A percentile compares a stretch with the other conserved stretches of the same genome.
phyloP scores from a whole-genome alignment of 352 stramenopile species.

The Phytopythium chamaehyphon region DNA sequence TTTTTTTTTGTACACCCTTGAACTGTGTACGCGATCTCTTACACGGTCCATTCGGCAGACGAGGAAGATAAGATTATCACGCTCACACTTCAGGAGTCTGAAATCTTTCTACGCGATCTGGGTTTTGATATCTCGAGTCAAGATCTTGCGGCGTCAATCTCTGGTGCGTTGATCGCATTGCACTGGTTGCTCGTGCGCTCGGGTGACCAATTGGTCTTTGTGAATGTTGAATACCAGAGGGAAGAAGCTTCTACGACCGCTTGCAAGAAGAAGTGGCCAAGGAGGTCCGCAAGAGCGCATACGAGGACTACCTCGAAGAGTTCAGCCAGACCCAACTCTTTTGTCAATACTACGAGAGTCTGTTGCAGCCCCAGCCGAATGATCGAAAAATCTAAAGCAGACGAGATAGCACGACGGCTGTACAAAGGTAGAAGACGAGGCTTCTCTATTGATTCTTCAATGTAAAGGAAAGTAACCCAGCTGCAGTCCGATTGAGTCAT shows the following conservation, averaged over 20 bases:
- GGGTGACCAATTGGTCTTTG: conserved; percentile 1
- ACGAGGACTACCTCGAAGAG: conserved; percentile 70
- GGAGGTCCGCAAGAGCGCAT: conserved; percentile 64
- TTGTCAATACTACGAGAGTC: conserved; percentile 80
- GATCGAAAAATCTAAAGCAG: conserved; percentile 10
- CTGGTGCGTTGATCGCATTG: conserved; percentile 18
- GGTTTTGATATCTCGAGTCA: conserved; percentile 68
- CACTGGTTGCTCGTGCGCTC: background rate
- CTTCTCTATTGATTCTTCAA: conserved; percentile 4
- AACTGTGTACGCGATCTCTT: background rate
- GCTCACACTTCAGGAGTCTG: conserved; percentile 62
- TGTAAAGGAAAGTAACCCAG: background rate
- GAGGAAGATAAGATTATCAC: conserved; percentile 78
- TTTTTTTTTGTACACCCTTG: background rate
- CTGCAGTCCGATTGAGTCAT: background rate
- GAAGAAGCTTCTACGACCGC: conserved; percentile 64
- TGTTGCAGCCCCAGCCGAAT: conserved; percentile 38
- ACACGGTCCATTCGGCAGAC: conserved; percentile 10
- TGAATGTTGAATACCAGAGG: conserved; percentile 10
- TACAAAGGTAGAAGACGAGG: background rate
- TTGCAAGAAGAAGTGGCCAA: conserved; percentile 72
- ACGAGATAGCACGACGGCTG: background rate
- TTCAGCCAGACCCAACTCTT: conserved; percentile 87
- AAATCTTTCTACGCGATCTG: conserved; percentile 66
- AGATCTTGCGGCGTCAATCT: conserved; percentile 37